A percentile compares a stretch with the other conserved stretches of the same genome.
Conservation (phyloP, 176 grass and related monocot genomes). For the Hordeum vulgare region DNA sequence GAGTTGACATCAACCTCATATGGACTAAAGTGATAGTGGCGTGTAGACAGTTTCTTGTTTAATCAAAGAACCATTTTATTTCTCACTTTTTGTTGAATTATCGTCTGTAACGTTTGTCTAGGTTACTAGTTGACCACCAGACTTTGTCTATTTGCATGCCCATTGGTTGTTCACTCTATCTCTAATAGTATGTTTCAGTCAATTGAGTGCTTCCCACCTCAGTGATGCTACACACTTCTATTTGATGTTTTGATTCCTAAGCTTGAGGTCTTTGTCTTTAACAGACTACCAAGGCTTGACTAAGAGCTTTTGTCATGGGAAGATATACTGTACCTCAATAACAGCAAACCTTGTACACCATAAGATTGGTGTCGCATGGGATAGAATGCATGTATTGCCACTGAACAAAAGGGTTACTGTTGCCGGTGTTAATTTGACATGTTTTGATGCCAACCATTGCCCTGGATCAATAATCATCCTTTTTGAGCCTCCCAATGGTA, state of each 20-base stretch:
- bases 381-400: conserved; percentile 73
- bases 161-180: not conserved
- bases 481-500: conserved; percentile 89
- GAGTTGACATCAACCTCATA: not conserved
- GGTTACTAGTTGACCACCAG: not conserved
- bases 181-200: not conserved
- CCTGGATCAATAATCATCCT: conserved; percentile 92
- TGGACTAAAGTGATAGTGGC: not conserved
- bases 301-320: conserved; percentile 90
- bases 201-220: not conserved
- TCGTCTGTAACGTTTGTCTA: not conserved
- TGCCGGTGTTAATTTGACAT: conserved; percentile 67
- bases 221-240: not conserved
- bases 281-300: conserved; percentile 94
- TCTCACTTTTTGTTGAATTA: not conserved
- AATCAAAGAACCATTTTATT: not conserved
- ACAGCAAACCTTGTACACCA: conserved; percentile 80
- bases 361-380: conserved; percentile 88
- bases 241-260: conserved; percentile 1
- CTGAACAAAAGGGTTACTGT: conserved; percentile 71
- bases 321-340: conserved; percentile 88
- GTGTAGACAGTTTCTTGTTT: not conserved
- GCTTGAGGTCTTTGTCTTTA: not conserved
- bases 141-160: not conserved
- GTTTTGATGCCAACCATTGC: conserved; percentile 94